A percentile compares a stretch with the other conserved stretches of the same genome.
These are phyloP conservation scores for Teratosphaeria nubilosa DNA, from an alignment of 2,329 filamentous ascomycete species.

Conservation along the genomic window DNA sequence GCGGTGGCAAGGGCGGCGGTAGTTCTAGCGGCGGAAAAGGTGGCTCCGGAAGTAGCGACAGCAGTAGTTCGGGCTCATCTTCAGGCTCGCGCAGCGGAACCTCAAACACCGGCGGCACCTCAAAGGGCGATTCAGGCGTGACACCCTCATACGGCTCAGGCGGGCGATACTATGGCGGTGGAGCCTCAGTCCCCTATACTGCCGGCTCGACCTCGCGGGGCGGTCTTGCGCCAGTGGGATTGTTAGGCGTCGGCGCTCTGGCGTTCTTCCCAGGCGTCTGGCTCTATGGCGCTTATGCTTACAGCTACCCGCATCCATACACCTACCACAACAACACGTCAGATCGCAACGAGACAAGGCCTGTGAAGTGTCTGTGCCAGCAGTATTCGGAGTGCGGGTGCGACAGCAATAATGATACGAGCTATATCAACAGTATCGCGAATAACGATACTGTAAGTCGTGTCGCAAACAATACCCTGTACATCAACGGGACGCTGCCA, in stretches of 20 bases:
- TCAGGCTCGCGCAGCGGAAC: slow-evolving; percentile 2
- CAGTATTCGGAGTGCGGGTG: slow-evolving; percentile 52
- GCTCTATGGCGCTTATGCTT: neutral
- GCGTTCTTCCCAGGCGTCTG: neutral
- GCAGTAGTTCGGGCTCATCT: slow-evolving; percentile 3
- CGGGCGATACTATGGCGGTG: neutral
- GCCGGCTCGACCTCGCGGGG: neutral
- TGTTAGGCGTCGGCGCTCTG: neutral
- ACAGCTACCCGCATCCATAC: neutral
- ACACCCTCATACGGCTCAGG: neutral
- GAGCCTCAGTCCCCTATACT: neutral
- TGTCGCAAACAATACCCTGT: slow-evolving; percentile 46
- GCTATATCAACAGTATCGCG: slow-evolving; percentile 47
- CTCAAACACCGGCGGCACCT: neutral
- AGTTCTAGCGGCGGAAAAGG: slow-evolving; percentile 10
- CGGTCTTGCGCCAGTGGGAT: neutral
- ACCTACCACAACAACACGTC: slow-evolving; percentile 1
- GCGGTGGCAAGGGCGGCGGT: slow-evolving; percentile 34
- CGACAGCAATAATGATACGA: slow-evolving; percentile 55
- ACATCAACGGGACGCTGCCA: slow-evolving; percentile 62
- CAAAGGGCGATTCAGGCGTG: neutral
- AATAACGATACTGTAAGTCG: slow-evolving; percentile 54
- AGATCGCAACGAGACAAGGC: neutral
- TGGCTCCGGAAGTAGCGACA: slow-evolving; percentile 15
- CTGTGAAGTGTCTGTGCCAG: slow-evolving; percentile 47